These are phyloP conservation scores for Suhomyces kunorum DNA, from an alignment of 1,139 yeast species.

Conservation along the genomic window DNA sequence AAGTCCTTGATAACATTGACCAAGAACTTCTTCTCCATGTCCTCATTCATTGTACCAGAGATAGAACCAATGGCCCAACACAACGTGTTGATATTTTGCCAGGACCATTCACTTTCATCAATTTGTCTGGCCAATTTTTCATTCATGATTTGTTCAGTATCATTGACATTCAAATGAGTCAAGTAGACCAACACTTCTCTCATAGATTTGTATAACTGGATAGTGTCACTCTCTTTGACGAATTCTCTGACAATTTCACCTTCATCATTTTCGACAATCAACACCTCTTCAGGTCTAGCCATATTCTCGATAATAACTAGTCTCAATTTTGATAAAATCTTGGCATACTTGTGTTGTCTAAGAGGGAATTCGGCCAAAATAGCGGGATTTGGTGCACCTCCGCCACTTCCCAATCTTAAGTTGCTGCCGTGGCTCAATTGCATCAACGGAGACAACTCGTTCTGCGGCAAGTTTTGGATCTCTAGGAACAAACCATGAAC, in stretches of 20 bases:
- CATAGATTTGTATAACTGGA: constrained; percentile 91
- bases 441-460: constrained; percentile 71
- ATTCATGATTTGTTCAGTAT: constrained; percentile 91
- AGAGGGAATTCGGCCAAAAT: constrained; percentile 72
- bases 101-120: constrained; percentile 98
- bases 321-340: constrained; percentile 77
- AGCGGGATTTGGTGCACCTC: constrained; percentile 89
- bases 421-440: constrained; percentile 62
- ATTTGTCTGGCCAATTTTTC: constrained; percentile 88
- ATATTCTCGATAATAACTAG: constrained; percentile 91
- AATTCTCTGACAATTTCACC: constrained; percentile 98
- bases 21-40: constrained; percentile 90
- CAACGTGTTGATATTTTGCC: constrained; percentile 94
- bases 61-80: constrained; percentile 99
- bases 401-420: constrained; percentile 51
- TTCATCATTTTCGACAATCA: constrained; percentile 96
- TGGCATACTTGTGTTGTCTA: constrained; percentile 80
- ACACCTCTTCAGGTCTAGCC: constrained; percentile 98
- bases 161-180: constrained; percentile 92
- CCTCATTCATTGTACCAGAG: constrained; percentile 98
- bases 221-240: constrained; percentile 95
- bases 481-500: constrained; percentile 82
- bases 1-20: constrained; percentile 92
- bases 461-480: constrained; percentile 75
- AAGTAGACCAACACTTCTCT: constrained; percentile 92